phyloP scores from a whole-genome alignment of 495 filamentous ascomycete species.

The Neurospora sp. region DNA sequence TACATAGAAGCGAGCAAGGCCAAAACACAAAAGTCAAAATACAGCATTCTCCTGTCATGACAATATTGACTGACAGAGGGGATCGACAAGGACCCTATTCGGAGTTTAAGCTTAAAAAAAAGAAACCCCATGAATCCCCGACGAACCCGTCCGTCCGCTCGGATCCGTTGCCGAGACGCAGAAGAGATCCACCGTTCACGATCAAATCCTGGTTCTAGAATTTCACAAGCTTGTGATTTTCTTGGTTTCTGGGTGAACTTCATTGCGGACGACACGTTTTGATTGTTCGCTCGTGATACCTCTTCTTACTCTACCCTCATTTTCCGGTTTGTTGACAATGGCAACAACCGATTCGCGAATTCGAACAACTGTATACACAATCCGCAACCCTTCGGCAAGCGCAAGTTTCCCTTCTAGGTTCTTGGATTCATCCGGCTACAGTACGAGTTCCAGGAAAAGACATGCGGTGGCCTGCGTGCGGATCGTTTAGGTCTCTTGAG shows the following conservation, averaged over 20 bases:
- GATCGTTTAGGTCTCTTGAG: no score
- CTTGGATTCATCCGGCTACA: no score
- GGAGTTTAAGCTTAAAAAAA: background rate
- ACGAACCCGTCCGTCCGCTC: background rate
- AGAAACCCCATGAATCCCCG: background rate
- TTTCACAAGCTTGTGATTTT: background rate
- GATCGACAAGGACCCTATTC: background rate
- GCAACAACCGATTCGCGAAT: background rate
- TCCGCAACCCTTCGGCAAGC: background rate
- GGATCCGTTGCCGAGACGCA: background rate
- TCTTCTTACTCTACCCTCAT: background rate
- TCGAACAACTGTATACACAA: background rate
- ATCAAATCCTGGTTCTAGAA: background rate
- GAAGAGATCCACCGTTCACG: background rate
- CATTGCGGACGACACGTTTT: background rate
- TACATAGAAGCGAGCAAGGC: background rate
- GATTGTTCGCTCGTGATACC: no score
- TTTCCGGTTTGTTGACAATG: background rate
- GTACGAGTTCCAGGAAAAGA: no score
- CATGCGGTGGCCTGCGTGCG: no score
- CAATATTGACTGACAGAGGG: background rate
- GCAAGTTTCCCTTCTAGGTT: background rate
- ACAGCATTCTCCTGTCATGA: background rate
- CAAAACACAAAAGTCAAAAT: background rate
- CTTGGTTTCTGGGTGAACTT: background rate